Conservation (phyloP, 768 basidiomycete species). For the Leucocoprinus leucothites region DNA sequence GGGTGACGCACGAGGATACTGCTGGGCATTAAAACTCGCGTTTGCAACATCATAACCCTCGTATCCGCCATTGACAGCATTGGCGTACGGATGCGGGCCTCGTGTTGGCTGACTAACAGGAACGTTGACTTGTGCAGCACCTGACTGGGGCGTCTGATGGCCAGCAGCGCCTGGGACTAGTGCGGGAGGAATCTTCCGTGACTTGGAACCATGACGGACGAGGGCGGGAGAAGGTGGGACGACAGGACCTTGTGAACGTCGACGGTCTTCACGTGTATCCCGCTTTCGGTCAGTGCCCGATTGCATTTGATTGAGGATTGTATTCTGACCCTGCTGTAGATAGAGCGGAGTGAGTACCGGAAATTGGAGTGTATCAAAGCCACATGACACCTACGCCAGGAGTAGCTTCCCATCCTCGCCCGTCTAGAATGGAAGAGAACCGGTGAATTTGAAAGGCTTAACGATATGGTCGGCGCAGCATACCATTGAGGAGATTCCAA, state of each 20-base stretch:
- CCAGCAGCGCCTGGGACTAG: constrained; percentile 56
- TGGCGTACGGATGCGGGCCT: constrained; percentile 67
- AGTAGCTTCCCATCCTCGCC: constrained; percentile 92
- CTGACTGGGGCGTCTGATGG: constrained; percentile 68
- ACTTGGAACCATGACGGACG: constrained; percentile 73
- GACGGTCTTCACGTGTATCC: constrained; percentile 64
- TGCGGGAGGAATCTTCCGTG: constrained; percentile 57
- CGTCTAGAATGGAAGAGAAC: constrained; percentile 43
- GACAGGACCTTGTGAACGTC: constrained; percentile 57
- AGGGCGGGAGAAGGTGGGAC: constrained; percentile 76
- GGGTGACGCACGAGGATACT: constrained; percentile 78
- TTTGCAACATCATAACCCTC: constrained; percentile 53
- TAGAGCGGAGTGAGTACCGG: constrained; percentile 1
- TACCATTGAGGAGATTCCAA: constrained; percentile 92
- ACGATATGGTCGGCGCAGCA: constrained; percentile 15
- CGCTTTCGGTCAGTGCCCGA: constrained; percentile 58
- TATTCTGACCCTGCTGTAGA: constrained; percentile 51
- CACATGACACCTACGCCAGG: constrained; percentile 11
- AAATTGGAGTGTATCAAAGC: constrained; percentile 45
- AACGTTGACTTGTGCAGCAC: constrained; percentile 71
- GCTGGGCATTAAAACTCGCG: constrained; percentile 53
- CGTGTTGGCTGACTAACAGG: constrained; percentile 54
- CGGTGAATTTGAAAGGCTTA: constrained; percentile 5
- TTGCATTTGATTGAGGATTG: constrained; percentile 65
- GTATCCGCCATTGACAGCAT: constrained; percentile 50